Evolutionary conservation across 495 filamentous ascomycete species (phyloP), one percentile per base, ranked within the genome.

Genomic region (Penicillium paradoxum): DNA sequence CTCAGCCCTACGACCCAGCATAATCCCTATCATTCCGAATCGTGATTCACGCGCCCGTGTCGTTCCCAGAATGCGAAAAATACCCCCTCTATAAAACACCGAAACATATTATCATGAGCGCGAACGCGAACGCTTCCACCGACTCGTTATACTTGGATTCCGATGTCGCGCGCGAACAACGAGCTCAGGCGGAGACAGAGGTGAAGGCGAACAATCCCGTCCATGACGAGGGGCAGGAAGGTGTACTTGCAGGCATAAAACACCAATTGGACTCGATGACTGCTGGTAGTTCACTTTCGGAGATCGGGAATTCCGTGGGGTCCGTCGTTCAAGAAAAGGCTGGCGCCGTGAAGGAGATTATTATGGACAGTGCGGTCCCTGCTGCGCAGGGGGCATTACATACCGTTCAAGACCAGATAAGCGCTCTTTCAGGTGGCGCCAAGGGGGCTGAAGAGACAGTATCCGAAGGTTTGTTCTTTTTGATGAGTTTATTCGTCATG

Each of bases 1-100:
- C 7, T 61, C 61, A 64, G 61, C 61, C 61, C 61, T 61, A 56
- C 49, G 45, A 32, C 45, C 54, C 49, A 57, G 50, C 57, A 57
- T 27, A 32, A 24, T 49, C 18, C 24, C 27, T 47, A 18, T 18
- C 36, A 24, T 49, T 6, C 11, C 13, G 22, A 17, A 13, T 25
- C 22, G 29, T 9, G 17, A 5, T 32, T 27, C 19, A 17, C 43
- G 3, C 45, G 1, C 29, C 33, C 11, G 24, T 47, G 43, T 44
- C 45, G 19, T 45, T 41, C 7, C 25, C 10, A 6, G 19, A 22
- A 44, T 30, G 34, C 36, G 24, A 19, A 22, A 41, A 21, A 7
- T 29, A 41, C 19, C 15, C 54, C 24, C 10, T 13, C 1, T n/a
- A 11, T 6, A 49, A 33, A 30, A 10, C 39, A 6, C 27, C 45